Evolutionary conservation across 768 basidiomycete species (phyloP).

Genomic region (Suillus weaverae): DNA sequence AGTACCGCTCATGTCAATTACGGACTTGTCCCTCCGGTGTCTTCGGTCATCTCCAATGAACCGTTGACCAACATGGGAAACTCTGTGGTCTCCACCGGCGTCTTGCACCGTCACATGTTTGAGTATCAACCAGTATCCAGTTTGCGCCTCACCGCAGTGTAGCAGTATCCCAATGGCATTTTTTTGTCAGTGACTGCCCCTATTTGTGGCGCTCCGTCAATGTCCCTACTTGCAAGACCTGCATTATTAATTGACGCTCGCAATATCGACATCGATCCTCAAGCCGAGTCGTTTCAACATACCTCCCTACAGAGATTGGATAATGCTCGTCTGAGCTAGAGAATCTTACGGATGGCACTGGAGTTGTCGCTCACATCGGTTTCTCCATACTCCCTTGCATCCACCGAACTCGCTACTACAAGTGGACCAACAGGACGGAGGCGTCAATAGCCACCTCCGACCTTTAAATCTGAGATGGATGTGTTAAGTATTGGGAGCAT

Average conservation of each 20-base stretch:
- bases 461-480: neutral
- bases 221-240: neutral
- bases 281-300: neutral
- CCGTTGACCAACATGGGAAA: neutral
- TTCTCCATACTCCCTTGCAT: neutral
- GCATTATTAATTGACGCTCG: neutral
- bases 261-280: neutral
- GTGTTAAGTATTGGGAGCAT: neutral
- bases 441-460: neutral
- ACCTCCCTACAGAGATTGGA: neutral
- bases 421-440: neutral
- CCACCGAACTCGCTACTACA: neutral
- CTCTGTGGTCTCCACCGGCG: neutral
- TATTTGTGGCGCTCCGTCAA: neutral
- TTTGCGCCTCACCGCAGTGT: neutral
- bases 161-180: neutral
- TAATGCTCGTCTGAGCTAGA: neutral
- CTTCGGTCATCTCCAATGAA: neutral
- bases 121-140: neutral
- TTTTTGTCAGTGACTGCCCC: neutral
- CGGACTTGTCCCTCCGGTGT: neutral
- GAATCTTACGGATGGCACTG: neutral
- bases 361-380: neutral
- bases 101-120: neutral
- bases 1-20: neutral